Evolutionary conservation across 805 yeast genomes (phyloP).

Genomic region (Kodamaea hsintzibuensis): DNA sequence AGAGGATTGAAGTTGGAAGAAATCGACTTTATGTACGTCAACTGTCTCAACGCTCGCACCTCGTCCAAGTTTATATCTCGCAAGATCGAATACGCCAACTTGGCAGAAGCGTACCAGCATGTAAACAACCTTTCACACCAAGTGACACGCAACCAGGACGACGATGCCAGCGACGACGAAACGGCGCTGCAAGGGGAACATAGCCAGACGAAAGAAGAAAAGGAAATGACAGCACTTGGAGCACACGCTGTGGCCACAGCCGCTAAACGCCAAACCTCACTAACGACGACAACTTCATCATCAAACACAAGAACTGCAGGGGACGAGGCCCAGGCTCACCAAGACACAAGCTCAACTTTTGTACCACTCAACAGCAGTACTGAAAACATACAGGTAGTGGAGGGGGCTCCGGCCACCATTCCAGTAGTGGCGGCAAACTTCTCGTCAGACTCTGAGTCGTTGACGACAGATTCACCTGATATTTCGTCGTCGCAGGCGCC

Average conservation of each 20-base stretch:
- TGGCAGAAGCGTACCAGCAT: slow-evolving; percentile 9
- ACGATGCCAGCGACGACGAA: not conserved
- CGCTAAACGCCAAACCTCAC: not conserved
- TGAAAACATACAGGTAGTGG: not conserved
- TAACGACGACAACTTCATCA: slow-evolving; percentile 11
- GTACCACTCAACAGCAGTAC: not conserved
- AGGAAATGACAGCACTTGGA: not conserved
- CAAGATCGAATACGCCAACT: slow-evolving; percentile 29
- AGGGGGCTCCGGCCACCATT: not conserved
- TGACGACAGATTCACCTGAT: slow-evolving; percentile 1
- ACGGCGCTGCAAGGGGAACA: not conserved
- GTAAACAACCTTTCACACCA: slow-evolving; percentile 2
- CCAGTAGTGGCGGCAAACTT: slow-evolving; percentile 8
- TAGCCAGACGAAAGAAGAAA: slow-evolving; percentile 7
- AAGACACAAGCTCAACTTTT: not conserved
- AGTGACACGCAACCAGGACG: not conserved
- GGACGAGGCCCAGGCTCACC: not conserved
- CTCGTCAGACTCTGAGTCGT: slow-evolving; percentile 15
- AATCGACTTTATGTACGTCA: slow-evolving; percentile 70
- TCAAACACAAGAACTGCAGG: slow-evolving; percentile 11
- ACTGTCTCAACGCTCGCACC: slow-evolving; percentile 54
- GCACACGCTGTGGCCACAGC: not conserved
- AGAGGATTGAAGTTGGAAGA: slow-evolving; percentile 80
- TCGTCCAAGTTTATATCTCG: slow-evolving; percentile 48
- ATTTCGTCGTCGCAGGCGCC: not conserved